Percentiles rank a stretch among this genome's conserved stretches.
Conservation (phyloP, 495 filamentous ascomycete species). For the Penicillium diatomitis region DNA sequence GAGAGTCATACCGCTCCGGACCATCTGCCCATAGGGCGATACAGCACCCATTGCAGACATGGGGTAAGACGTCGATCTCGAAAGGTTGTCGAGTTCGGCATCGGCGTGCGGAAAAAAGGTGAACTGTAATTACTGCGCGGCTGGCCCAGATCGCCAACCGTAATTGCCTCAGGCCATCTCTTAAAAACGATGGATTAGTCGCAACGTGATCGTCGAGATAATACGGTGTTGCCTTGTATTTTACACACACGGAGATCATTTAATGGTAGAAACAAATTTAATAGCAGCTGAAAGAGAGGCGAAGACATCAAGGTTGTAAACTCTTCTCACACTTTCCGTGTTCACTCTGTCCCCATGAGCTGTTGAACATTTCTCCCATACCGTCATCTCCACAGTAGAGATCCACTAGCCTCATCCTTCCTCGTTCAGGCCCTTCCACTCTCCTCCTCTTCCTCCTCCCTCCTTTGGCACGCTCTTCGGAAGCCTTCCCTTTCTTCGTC, state of each 20-base stretch:
- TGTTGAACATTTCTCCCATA: slow-evolving; percentile 4
- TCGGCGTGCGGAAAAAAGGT: slow-evolving; percentile 23
- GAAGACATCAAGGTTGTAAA: not conserved
- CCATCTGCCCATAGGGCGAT: slow-evolving; percentile 31
- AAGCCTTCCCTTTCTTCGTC: slow-evolving; percentile 10
- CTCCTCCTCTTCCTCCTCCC: slow-evolving; percentile 7
- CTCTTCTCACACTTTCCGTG: not conserved
- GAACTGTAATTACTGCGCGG: slow-evolving; percentile 15
- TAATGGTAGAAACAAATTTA: too few relatives aligned
- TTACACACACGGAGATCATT: too few relatives aligned
- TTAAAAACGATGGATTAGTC: not conserved
- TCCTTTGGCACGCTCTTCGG: not conserved
- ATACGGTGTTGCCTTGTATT: not conserved
- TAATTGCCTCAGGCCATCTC: slow-evolving; percentile 15
- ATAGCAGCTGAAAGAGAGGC: too few relatives aligned
- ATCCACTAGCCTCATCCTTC: slow-evolving; percentile 28
- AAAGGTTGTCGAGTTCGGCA: not conserved
- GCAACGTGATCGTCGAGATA: slow-evolving; percentile 14
- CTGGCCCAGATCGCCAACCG: slow-evolving; percentile 12
- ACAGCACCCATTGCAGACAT: slow-evolving; percentile 35
- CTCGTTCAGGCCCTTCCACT: slow-evolving; percentile 9
- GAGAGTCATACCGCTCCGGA: slow-evolving; percentile 28
- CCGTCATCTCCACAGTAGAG: slow-evolving; percentile 26
- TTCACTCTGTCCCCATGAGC: slow-evolving; percentile 2
- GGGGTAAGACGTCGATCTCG: slow-evolving; percentile 6